Evolutionary conservation across 2,329 filamentous ascomycete species (phyloP).

Genomic region (Diaporthe ampelina): DNA sequence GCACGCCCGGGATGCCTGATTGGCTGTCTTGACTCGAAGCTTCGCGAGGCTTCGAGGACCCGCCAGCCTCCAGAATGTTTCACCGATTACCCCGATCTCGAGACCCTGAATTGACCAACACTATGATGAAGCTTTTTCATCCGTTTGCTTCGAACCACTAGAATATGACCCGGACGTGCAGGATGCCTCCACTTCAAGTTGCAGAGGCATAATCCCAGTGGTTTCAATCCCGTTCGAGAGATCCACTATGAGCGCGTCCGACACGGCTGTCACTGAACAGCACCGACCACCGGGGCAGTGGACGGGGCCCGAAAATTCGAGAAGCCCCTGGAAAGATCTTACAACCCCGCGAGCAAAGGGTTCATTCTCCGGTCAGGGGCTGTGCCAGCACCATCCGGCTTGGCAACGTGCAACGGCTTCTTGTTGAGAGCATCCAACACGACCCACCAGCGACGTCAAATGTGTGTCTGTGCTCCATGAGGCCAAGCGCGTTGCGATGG

Average conservation of each 20-base stretch:
- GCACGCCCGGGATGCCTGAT: not conserved
- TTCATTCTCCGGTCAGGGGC: not conserved
- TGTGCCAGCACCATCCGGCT: not conserved
- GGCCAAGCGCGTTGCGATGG: not conserved
- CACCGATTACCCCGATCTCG: not conserved
- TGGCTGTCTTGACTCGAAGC: slow-evolving; percentile 27
- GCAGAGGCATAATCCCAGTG: not conserved
- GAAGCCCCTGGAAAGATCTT: slow-evolving; percentile 20
- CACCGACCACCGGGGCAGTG: not conserved
- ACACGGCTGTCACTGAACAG: not conserved
- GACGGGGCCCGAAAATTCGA: slow-evolving; percentile 11
- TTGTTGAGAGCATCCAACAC: not conserved
- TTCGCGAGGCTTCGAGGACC: slow-evolving; percentile 33
- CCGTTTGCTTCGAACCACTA: not conserved
- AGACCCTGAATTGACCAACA: not conserved
- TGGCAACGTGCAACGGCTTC: slow-evolving; percentile 7
- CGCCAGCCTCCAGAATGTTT: not conserved
- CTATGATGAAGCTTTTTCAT: not conserved
- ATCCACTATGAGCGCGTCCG: not conserved
- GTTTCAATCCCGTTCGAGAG: slow-evolving; percentile 11
- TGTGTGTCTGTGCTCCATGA: not conserved
- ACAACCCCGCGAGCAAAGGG: not conserved
- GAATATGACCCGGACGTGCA: not conserved
- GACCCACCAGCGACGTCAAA: not conserved
- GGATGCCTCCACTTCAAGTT: not conserved